phyloP scores from a whole-genome alignment of 495 filamentous ascomycete species.

The Xylaria bambusicola region DNA sequence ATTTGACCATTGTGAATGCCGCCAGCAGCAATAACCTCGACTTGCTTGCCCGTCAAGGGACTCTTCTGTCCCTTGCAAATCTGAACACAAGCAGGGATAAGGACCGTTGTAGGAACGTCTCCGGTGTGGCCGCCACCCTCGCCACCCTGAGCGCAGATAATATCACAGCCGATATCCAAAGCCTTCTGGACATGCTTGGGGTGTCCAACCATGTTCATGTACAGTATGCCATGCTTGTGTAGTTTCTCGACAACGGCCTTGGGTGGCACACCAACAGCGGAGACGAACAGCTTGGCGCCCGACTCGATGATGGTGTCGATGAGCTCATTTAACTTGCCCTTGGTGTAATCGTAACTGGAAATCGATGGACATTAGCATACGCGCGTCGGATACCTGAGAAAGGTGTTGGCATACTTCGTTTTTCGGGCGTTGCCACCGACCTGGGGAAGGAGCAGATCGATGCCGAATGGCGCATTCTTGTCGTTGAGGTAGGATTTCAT shows the following conservation, averaged over 20 bases:
- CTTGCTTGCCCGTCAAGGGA: constrained; percentile 80
- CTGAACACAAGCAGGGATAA: constrained; percentile 88
- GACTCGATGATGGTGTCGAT: constrained; percentile 90
- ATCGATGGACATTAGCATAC: constrained; percentile 13
- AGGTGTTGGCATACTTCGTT: constrained; percentile 71
- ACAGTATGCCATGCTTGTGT: constrained; percentile 82
- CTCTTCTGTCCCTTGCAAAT: constrained; percentile 79
- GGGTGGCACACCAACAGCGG: constrained; percentile 92
- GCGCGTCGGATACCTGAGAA: neutral
- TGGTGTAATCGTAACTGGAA: constrained; percentile 96
- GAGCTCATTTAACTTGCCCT: constrained; percentile 93
- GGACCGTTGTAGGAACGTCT: constrained; percentile 81
- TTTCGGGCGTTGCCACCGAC: constrained; percentile 91
- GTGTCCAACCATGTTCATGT: constrained; percentile 99
- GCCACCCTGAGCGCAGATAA: constrained; percentile 92
- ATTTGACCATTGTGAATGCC: constrained; percentile 92
- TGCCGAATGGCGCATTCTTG: constrained; percentile 98
- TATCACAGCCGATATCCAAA: constrained; percentile 82
- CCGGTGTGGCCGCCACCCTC: constrained; percentile 93
- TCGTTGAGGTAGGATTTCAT: constrained; percentile 86
- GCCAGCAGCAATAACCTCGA: constrained; percentile 91
- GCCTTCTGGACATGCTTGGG: constrained; percentile 97
- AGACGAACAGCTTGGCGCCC: constrained; percentile 91
- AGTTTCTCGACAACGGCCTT: constrained; percentile 84
- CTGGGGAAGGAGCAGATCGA: constrained; percentile 92